Evolutionary conservation across 768 basidiomycete genomes (phyloP), one percentile per base, ranked within the genome.

Genomic region (Podaxis mareebaensis): DNA sequence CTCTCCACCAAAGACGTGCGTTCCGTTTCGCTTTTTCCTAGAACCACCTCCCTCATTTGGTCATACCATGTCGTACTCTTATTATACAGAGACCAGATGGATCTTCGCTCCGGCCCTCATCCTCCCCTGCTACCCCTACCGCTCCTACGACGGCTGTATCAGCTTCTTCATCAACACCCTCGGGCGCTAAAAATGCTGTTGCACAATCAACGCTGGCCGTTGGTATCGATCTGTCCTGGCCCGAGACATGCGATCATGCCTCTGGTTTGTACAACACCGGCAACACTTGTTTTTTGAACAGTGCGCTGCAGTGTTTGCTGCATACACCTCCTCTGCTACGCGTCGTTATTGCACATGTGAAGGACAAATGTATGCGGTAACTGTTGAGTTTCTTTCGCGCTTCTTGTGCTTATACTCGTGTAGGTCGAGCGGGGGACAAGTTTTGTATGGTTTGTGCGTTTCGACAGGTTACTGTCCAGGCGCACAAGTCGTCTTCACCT

Each of bases 221-320:
- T 53, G 74, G 81, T 39, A 81, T 93, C 55, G 88, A 91, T 67
- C 75, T 81, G 51, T 71, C 86, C 46, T 93, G 90, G 89, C 89
- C 90, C 1, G 58, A 73, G 24, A 74, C 72, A 13, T 80, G 71
- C 55, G 76, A 70, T 58, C 72, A 83, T 56, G 90, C 85, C 44
- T 74, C 71, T 55, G 95, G 95, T 1, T 77, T 98, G 52, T 81
- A 85, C 70, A 98, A 98, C 75, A 89, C 79, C 28, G 94, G 93
- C 52, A 99, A 98, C 71, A 96, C 94, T 1, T 99, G 97, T 76
- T 99, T 96, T 74, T 79, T 98, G 69, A 99, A 99, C 74, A 95
- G 94, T 67, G 92, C 90, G 22, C 77, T 99, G 54, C 97, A 99
- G 77, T 95, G 94, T 69, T 83, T 99, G 55, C 75, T 97, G 13